Evolutionary conservation across 495 filamentous ascomycete species (phyloP), one percentile per base, ranked within the genome.

Genomic region (Penicillium goetzii): DNA sequence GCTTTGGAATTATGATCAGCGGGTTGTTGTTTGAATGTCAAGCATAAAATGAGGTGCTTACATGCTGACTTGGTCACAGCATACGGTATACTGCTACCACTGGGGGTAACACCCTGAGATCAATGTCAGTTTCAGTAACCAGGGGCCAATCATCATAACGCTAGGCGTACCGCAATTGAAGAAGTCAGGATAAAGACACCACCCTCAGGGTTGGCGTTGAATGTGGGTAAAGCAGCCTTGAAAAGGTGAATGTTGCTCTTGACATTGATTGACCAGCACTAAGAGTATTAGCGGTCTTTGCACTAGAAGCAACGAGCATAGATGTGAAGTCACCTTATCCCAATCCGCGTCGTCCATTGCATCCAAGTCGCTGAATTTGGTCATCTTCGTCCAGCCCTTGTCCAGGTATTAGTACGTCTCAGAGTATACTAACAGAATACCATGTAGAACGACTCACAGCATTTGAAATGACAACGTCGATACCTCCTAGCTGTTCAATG

Each of bases 391-490:
- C 84, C 86, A 90, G 7, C 87, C 88, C 87, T 90, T 63, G 32
- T 11, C 19, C 1, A 11, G 3, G 8, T 9, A 19, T 55, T 34
- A 55, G 52, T 32, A 52, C 4, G 3, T 26, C 25, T 15, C 47
- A 49, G 10, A 12, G 17, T 28, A 52, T 26, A 14, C 14, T 32
- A 28, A 34, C 17, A 23, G 10, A 17, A 52, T 2, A 3, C 28
- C 2, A 10, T 12, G 51, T n/a, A n/a, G 30, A 21, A 17, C 40
- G 15, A 68, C 87, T 62, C 64, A 90, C 89, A 14, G 90, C 89
- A 73, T 92, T 92, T 0, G 86, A 88, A 53, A 92, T 78, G 4
- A 92, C 73, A 34, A 90, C 81, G 75, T 92, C 90, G 23, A 92
- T 69, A 1, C 89, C 88, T 5, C 89, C 89, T 6, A 91, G 71